These are phyloP conservation scores for Astragalus membranaceus DNA, from an alignment of 306 rosid genomes.

Conservation along the genomic window DNA sequence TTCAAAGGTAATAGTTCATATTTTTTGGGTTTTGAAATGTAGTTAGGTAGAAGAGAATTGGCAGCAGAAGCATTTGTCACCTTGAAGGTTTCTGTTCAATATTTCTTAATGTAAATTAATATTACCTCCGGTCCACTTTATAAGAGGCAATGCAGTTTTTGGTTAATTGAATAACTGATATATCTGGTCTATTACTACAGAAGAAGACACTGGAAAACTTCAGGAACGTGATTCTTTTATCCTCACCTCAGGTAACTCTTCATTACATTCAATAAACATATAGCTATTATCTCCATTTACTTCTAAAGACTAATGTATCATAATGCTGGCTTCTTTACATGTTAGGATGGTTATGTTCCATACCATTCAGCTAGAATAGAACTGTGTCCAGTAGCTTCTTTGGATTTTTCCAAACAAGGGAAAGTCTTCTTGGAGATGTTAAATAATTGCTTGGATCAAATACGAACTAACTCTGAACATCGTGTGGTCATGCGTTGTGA, in stretches of 20 bases:
- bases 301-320: not conserved
- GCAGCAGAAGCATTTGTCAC: no score
- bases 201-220: constrained; percentile 34
- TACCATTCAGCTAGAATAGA: constrained; percentile 92
- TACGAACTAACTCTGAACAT: constrained; percentile 41
- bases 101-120: no score
- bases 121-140: no score
- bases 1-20: constrained; percentile 58
- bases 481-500: constrained; percentile 82
- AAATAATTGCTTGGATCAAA: constrained; percentile 73
- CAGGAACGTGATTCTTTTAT: constrained; percentile 34
- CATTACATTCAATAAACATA: not conserved
- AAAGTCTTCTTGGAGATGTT: constrained; percentile 71
- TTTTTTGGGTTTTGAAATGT: not conserved
- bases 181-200: no score
- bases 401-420: constrained; percentile 61
- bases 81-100: no score
- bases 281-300: not conserved
- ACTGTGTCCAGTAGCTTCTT: constrained; percentile 58
- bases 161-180: no score
- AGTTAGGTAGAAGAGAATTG: no score
- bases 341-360: constrained; percentile 90
- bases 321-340: not conserved
- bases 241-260: constrained; percentile 40
- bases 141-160: no score